Evolutionary conservation across 2,329 filamentous ascomycete species (phyloP), one percentile per base, ranked within the genome.

Genomic region (Cercospora nicotianae): DNA sequence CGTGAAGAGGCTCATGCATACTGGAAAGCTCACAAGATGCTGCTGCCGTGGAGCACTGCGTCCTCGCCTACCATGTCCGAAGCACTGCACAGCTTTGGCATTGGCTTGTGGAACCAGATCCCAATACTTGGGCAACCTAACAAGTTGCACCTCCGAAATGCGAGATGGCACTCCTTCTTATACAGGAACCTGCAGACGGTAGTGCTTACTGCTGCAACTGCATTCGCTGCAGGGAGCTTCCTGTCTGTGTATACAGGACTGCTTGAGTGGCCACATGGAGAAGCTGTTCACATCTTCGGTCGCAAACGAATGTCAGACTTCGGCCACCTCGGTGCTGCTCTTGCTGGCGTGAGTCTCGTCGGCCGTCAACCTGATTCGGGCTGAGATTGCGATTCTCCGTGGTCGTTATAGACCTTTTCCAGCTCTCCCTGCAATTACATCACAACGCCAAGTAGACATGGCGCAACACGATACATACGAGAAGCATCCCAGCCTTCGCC

Each of bases 251-350:
- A 65, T 18, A 72, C 69, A 4, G 75, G 75, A 4, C 33, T 71
- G 1, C 33, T 75, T 1, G 64, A 73, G 30, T 79, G 76, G 77
- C 77, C 77, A 26, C 75, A 72, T 26, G 78, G 77, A 33, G 72
- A 78, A 62, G 65, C 70, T 8, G 66, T 76, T 1, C 78, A 79
- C 5, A 67, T 79, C 53, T 79, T 79, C 61, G 78, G 78, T 18
- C 72, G 74, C 8, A 78, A 73, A 64, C 72, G 75, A 10, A 69
- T 78, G 5, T 60, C 74, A 2, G 78, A 79, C 60, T 78, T 76
- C 59, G 78, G 77, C 4, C 75, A 77, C 66, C 71, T 78, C 10
- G 78, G 77, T 12, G 75, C 75, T 60, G 76, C 77, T 16, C 67
- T 79, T 33, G 74, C 76, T n/a, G 76, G 75, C 18, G 60, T 77